Conservation (phyloP, 805 yeast species). For the Zygosaccharomyces kombuchaensis region DNA sequence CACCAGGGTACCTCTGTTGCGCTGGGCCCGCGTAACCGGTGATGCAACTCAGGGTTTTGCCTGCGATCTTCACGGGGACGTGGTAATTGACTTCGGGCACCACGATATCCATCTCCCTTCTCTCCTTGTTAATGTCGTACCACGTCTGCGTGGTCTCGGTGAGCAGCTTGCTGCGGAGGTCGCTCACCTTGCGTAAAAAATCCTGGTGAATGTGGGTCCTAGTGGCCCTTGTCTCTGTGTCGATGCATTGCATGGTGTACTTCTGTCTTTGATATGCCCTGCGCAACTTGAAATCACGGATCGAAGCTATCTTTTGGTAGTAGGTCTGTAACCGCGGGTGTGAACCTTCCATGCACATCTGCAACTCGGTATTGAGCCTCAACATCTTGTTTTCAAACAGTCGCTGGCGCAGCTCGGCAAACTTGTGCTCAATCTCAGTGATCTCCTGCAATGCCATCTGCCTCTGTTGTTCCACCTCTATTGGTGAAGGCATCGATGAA, state of each 20-base stretch:
- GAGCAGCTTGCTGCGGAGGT: conserved; percentile 60
- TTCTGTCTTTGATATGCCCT: conserved; percentile 47
- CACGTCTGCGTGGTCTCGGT: conserved; percentile 75
- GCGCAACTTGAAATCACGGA: conserved; percentile 64
- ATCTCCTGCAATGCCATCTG: conserved; percentile 49
- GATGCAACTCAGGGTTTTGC: conserved; percentile 34
- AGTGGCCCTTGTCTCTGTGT: conserved; percentile 73
- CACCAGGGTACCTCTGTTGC: conserved; percentile 30
- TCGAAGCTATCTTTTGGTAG: conserved; percentile 63
- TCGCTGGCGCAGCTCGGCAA: conserved; percentile 80
- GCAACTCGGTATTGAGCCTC: conserved; percentile 74
- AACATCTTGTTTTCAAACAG: conserved; percentile 78
- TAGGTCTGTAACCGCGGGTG: conserved; percentile 85
- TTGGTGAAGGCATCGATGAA: conserved; percentile 21
- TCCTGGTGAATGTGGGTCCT: conserved; percentile 83
- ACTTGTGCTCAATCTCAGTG: conserved; percentile 76
- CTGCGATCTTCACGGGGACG: conserved; percentile 34
- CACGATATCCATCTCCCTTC: conserved; percentile 67
- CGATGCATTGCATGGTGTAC: conserved; percentile 72
- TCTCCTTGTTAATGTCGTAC: conserved; percentile 88
- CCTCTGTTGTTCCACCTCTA: conserved; percentile 30
- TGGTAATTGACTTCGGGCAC: conserved; percentile 48
- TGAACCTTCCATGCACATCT: conserved; percentile 80
- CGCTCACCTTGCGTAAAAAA: conserved; percentile 62
- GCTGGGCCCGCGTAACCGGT: conserved; percentile 39